Conservation (phyloP, 331 rosid genomes). For the Telfairia occidentalis region DNA sequence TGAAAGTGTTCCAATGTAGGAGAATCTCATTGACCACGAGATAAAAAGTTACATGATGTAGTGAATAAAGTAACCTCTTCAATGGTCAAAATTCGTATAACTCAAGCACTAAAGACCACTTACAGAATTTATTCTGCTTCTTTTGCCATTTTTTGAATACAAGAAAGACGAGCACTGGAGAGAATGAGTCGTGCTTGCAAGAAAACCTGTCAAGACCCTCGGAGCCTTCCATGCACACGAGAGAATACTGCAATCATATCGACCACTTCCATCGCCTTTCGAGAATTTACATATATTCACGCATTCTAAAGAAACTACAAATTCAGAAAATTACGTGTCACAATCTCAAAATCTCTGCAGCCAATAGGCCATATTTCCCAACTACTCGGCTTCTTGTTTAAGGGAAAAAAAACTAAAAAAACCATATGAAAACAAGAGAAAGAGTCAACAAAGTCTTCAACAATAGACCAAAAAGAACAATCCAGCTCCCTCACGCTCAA, state of each 20-base stretch:
- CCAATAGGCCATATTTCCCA: not conserved
- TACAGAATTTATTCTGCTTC: constrained; percentile 59
- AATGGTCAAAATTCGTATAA: constrained; percentile 12
- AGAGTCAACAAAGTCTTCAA: not conserved
- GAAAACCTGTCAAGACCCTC: constrained; percentile 83
- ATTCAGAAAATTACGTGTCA: constrained; percentile 19
- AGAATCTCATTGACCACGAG: constrained; percentile 1
- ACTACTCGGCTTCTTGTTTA: constrained; percentile 3
- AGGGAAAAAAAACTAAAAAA: not conserved
- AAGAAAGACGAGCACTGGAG: constrained; percentile 32
- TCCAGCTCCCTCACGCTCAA: not conserved
- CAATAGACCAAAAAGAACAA: not conserved
- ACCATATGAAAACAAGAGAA: not conserved
- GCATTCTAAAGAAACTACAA: constrained; percentile 86
- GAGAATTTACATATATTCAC: constrained; percentile 65
- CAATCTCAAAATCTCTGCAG: constrained; percentile 13
- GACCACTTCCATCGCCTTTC: constrained; percentile 73
- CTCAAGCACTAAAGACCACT: constrained; percentile 32
- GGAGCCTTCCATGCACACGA: constrained; percentile 96
- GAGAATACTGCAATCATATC: constrained; percentile 62
- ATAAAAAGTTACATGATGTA: not conserved
- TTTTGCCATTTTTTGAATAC: constrained; percentile 37
- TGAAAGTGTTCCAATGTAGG: not conserved
- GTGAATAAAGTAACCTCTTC: constrained; percentile 1
- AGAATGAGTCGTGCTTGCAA: constrained; percentile 80